Percentiles rank a stretch among this genome's conserved stretches.
phyloP scores from a whole-genome alignment of 495 filamentous ascomycete species.

The Friedmanniomyces simplex region DNA sequence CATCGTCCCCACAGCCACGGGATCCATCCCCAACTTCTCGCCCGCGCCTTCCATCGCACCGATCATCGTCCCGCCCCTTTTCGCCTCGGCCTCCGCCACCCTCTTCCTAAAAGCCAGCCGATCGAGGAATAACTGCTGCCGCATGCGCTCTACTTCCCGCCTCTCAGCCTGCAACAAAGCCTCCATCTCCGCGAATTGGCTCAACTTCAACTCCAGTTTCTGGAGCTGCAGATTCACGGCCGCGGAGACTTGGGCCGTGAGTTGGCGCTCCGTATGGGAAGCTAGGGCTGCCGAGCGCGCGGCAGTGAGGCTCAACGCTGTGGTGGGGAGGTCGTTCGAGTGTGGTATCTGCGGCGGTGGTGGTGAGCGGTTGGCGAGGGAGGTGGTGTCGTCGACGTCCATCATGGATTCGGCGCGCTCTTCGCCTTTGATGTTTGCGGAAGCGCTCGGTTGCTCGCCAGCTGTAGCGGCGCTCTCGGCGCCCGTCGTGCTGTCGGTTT shows the following conservation, averaged over 20 bases:
- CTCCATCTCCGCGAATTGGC: conserved; percentile 95
- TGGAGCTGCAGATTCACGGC: conserved; percentile 55
- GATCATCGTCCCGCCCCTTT: conserved; percentile 33
- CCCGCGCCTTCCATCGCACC: background rate
- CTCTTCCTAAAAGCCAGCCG: conserved; percentile 80
- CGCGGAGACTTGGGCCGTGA: conserved; percentile 80
- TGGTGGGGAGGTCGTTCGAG: conserved; percentile 45
- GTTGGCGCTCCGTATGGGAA: conserved; percentile 91
- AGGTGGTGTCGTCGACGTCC: conserved; percentile 47
- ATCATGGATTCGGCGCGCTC: conserved; percentile 41
- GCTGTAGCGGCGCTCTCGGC: conserved; percentile 21
- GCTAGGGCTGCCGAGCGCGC: conserved; percentile 78
- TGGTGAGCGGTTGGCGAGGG: conserved; percentile 20
- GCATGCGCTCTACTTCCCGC: conserved; percentile 77
- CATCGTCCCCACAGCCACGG: background rate
- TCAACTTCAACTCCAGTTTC: conserved; percentile 50
- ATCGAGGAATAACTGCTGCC: conserved; percentile 89
- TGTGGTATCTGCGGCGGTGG: background rate
- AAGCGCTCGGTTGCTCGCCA: background rate
- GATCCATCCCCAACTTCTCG: conserved; percentile 6
- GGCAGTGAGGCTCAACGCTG: conserved; percentile 74
- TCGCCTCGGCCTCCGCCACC: conserved; percentile 70
- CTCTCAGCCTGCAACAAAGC: conserved; percentile 81
- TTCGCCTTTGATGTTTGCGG: conserved; percentile 12
- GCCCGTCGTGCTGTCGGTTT: conserved; percentile 38